phyloP scores from a whole-genome alignment of 2,329 filamentous ascomycete genomes.

The Beauveria pseudobassiana region DNA sequence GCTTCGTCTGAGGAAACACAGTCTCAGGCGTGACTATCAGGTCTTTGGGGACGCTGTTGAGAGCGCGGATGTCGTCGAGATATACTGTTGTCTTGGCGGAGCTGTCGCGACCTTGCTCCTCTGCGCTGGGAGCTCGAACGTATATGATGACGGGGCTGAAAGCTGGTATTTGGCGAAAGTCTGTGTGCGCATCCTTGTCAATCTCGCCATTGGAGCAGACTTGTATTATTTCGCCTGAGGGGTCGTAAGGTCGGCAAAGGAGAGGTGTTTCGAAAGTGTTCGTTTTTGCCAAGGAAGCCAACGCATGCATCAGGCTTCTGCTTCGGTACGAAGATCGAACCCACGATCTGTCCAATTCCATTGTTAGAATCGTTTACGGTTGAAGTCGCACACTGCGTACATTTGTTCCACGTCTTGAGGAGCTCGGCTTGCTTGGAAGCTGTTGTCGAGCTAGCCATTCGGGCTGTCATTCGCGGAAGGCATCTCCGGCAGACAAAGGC shows the following conservation, averaged over 20 bases:
- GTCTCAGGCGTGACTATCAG: conserved; percentile 70
- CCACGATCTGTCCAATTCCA: conserved; percentile 20
- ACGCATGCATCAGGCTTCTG: conserved; percentile 31
- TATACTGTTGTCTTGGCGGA: conserved; percentile 46
- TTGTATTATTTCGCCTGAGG: conserved; percentile 35
- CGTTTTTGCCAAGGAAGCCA: conserved; percentile 66
- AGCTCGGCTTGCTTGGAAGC: conserved; percentile 18
- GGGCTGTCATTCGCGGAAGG: background rate
- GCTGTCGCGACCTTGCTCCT: conserved; percentile 17
- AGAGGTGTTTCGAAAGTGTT: conserved; percentile 60
- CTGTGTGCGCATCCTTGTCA: conserved; percentile 28
- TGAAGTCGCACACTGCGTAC: conserved; percentile 15
- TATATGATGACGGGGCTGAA: conserved; percentile 46
- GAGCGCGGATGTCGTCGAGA: conserved; percentile 47
- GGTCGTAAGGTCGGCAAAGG: conserved; percentile 55
- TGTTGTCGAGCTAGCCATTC: conserved; percentile 3
- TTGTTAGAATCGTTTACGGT: background rate
- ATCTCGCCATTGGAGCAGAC: conserved; percentile 33
- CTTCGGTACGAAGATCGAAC: conserved; percentile 16
- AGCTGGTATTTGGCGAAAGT: conserved; percentile 38
- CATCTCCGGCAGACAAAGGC: background rate
- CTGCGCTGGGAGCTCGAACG: conserved; percentile 25
- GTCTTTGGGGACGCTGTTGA: conserved; percentile 42
- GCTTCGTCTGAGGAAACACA: conserved; percentile 63
- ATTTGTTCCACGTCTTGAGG: conserved; percentile 23